Base-by-base conservation (phyloP, 192 early-diverging fungal genomes). In the Umbelopsis vinacea region DNA sequence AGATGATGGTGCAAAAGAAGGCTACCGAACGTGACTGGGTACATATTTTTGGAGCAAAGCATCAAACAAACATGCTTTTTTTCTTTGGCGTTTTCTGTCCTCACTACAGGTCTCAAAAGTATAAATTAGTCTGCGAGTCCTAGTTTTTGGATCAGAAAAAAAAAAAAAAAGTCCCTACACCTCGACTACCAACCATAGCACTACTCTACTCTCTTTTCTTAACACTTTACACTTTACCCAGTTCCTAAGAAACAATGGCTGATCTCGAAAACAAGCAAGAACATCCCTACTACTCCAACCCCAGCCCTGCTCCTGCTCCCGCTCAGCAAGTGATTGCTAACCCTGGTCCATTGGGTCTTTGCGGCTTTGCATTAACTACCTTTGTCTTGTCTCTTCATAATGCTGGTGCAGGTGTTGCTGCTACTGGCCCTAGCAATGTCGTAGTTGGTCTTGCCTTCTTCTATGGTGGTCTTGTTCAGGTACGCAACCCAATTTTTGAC, bases 381-480 rank as follows among this genome's bases (percentile, higher is more conserved):
- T 85, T 95, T 73, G 88, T 90, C n/a, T 80, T 93, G 22, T 90
- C 89, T 26, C 74, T 91, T 73, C 87, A 89, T 75, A 93, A 93
- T 77, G 81, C 87, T 38, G 91, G 87, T 48, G 88, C 88, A 17
- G 85, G 86, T n/a, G 81, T 88, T 45, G 73, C 82, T 57, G 72
- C 84, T n/a, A 77, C 79, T 37, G 79, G 85, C 4, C 83, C 90
- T 35, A 82, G 86, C n/a, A 80, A 82, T 35, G 82, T 93, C 43
- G 89, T 92, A 12, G 60, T 86, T 11, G 90, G 90, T 57, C 80
- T 91, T 19, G 91, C 90, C 2, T 71, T 92, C 63, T 92, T 90
- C 75, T 92, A 92, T 76, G 92, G 93, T 55, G 93, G 93, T 9
- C 71, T 93, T 17, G 81, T 83, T 47, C 93, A 95, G 82, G 78